A percentile compares a stretch with the other conserved stretches of the same genome.
Conservation (phyloP, 805 yeast genomes). For the Barnettozyma botsteinii region DNA sequence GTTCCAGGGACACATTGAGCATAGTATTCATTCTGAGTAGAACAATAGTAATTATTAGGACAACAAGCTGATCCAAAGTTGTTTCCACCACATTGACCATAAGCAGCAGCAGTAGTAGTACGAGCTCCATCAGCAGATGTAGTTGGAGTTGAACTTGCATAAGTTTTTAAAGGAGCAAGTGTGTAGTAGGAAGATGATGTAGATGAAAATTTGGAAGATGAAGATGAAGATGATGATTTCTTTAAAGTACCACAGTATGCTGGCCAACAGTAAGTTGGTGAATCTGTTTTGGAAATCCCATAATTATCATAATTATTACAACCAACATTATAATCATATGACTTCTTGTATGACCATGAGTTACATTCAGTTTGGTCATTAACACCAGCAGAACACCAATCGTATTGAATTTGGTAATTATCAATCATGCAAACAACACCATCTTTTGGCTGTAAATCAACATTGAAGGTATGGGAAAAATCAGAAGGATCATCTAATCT, state of each 20-base stretch:
- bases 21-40: conserved; percentile 8
- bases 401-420: conserved; percentile 11
- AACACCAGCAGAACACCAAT: conserved; percentile 14
- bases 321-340: conserved; percentile 22
- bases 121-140: neutral
- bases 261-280: conserved; percentile 21
- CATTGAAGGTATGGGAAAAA: conserved; percentile 8
- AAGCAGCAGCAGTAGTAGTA: conserved; percentile 1
- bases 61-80: conserved; percentile 10
- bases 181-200: neutral
- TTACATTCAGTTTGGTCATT: conserved; percentile 16
- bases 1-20: conserved; percentile 12
- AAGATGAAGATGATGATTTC: neutral
- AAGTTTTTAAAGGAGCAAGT: too few relatives aligned
- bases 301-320: conserved; percentile 20
- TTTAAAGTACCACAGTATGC: conserved; percentile 14
- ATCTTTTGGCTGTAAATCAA: conserved; percentile 1
- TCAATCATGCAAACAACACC: conserved; percentile 8
- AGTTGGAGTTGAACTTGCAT: too few relatives aligned
- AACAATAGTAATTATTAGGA: conserved; percentile 9
- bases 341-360: conserved; percentile 15
- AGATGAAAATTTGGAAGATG: neutral
- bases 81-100: conserved; percentile 17
- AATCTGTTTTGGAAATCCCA: conserved; percentile 18
- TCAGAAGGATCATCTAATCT: conserved; percentile 8